A percentile compares a stretch with the other conserved stretches of the same genome.
Conservation (phyloP, 176 grass and related monocot genomes). For the Raddia guianensis region DNA sequence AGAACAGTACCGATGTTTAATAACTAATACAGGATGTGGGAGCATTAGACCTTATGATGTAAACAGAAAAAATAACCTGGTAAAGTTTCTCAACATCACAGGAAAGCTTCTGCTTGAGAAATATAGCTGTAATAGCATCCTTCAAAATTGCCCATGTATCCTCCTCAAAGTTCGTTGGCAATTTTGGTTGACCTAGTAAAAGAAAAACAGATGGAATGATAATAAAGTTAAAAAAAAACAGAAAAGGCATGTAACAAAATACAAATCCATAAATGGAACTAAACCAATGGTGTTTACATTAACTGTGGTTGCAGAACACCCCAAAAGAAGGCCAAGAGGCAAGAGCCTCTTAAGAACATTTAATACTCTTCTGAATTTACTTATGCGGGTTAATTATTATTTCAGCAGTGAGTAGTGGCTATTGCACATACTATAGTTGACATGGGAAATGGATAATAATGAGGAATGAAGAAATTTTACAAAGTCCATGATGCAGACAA, state of each 20-base stretch:
- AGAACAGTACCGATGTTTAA: slow-evolving; percentile 32
- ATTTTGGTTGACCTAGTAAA: slow-evolving; percentile 83
- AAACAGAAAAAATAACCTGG: slow-evolving; percentile 62
- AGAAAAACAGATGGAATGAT: slow-evolving; percentile 36
- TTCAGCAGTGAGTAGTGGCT: slow-evolving; percentile 8
- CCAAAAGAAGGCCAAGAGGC: not conserved
- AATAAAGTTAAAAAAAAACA: slow-evolving; percentile 6
- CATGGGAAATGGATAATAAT: slow-evolving; percentile 20
- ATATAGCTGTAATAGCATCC: slow-evolving; percentile 93
- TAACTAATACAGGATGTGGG: slow-evolving; percentile 16
- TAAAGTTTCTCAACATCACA: slow-evolving; percentile 96
- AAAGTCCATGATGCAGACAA: not conserved
- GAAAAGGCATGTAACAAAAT: slow-evolving; percentile 20
- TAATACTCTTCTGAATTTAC: slow-evolving; percentile 9
- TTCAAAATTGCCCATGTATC: slow-evolving; percentile 91
- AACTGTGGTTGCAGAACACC: slow-evolving; percentile 21
- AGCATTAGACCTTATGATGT: slow-evolving; percentile 4
- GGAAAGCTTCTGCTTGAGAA: slow-evolving; percentile 84
- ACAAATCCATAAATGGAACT: not conserved
- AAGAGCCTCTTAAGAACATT: slow-evolving; percentile 1
- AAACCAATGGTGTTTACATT: not conserved
- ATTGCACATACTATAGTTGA: not conserved
- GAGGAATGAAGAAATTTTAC: not conserved
- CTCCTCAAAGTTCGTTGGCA: slow-evolving; percentile 91
- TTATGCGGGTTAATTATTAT: slow-evolving; percentile 24